Percentiles rank a stretch among this genome's conserved stretches.
Conservation (phyloP, 192 early-diverging fungal genomes). For the Podila clonocystis region DNA sequence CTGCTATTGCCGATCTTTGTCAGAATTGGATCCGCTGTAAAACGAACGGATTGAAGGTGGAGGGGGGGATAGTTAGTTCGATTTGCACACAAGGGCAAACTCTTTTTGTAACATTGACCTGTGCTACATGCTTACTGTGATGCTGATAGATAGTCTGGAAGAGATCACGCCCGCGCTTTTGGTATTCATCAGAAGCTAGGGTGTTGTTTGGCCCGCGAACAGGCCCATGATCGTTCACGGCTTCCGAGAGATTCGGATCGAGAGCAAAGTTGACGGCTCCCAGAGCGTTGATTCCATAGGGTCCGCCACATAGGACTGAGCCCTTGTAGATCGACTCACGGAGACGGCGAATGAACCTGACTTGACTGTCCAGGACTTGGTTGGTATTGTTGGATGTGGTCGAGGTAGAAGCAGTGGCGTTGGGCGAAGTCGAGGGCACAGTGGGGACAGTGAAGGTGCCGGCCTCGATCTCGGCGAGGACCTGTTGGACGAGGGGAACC, state of each 20-base stretch:
- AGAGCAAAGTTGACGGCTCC: slow-evolving; percentile 40
- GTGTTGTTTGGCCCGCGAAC: slow-evolving; percentile 11
- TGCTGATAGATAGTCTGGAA: slow-evolving; percentile 42
- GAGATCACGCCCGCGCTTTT: slow-evolving; percentile 26
- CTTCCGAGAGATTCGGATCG: slow-evolving; percentile 7
- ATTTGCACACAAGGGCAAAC: not conserved
- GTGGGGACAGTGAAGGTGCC: slow-evolving; percentile 11
- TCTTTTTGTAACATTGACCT: not conserved
- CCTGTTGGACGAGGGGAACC: slow-evolving; percentile 34
- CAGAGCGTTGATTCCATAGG: slow-evolving; percentile 43
- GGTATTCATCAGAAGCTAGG: slow-evolving; percentile 18
- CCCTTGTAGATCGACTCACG: slow-evolving; percentile 29
- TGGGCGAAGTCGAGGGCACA: not conserved
- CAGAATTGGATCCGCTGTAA: slow-evolving; percentile 32
- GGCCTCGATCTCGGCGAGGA: slow-evolving; percentile 12
- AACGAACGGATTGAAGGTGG: not conserved
- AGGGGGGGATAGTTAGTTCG: not conserved
- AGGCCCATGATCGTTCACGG: slow-evolving; percentile 23
- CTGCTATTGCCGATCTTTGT: slow-evolving; percentile 45
- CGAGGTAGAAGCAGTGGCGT: not conserved
- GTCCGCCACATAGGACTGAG: slow-evolving; percentile 33
- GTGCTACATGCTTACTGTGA: slow-evolving; percentile 14
- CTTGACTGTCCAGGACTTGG: slow-evolving; percentile 4
- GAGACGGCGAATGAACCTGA: slow-evolving; percentile 32
- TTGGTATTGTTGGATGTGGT: not conserved